Evolutionary conservation across 2,329 filamentous ascomycete species (phyloP), one percentile per base, ranked within the genome.

Genomic region (Cordyceps cateniannulata): DNA sequence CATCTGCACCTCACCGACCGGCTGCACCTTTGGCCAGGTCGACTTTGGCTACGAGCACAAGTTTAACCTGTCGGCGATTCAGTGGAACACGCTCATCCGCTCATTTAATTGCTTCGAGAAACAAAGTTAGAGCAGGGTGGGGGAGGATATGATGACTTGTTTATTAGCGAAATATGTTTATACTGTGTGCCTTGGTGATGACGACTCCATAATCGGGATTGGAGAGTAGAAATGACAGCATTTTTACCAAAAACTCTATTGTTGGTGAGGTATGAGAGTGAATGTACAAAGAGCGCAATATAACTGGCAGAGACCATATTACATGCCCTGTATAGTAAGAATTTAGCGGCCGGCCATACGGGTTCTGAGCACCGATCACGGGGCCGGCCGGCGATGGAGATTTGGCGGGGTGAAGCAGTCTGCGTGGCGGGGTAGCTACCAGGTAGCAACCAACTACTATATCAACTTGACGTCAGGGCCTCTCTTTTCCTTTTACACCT

Each of bases 11-110:
- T 81, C 79, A 51, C 79, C 79, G 2, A 78, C 76, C 49, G 81
- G 81, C 40, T 84, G 81, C 71, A 82, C 80, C 0, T 75, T 80
- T 62, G 81, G 80, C 40, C 66, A 73, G 8, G 72, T 84, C 53
- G 74, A 75, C 65, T 82, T 76, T 64, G 65, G 69, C 63, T 79
- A 77, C 66, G 66, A 71, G 60, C 60, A 79, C 72, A 82, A 81
- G 70, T 77, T 72, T 68, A 74, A 83, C 66, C 66, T 83, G 56
- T 70, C 72, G 27, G 71, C 70, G 29, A 76, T 80, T 50, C 60
- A 69, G 51, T 83, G 81, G 81, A 69, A 79, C 51, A 71, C 62
- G n/a, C 61, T 73, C 22, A 68, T 76, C 55, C 64, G 62, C 55
- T 74, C 72, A 64, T 76, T 76, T 57, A 68, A 71, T 60, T 76